phyloP scores from a whole-genome alignment of 148 eudicot species.

The Camellia granthamiana region DNA sequence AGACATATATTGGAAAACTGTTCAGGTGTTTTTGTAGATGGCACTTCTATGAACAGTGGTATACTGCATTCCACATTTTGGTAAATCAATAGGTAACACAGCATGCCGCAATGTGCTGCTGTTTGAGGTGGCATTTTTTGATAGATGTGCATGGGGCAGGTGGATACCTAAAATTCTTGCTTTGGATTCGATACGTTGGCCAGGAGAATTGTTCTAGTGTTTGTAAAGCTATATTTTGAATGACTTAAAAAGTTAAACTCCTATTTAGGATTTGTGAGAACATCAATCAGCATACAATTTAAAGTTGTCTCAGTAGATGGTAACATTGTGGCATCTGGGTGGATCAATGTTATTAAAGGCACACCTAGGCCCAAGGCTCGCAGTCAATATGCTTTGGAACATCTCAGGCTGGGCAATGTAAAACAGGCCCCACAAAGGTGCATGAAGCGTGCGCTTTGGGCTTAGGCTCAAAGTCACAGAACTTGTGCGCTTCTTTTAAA shows the following conservation, averaged over 20 bases:
- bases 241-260: background rate
- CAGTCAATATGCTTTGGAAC: no score
- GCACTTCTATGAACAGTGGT: background rate
- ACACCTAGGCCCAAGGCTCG: no score
- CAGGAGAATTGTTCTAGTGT: background rate
- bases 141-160: background rate
- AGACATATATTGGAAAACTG: background rate
- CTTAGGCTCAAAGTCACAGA: no score
- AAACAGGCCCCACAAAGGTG: no score
- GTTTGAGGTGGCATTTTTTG: constrained; percentile 1
- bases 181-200: background rate
- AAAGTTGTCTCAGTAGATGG: background rate
- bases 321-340: background rate
- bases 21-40: background rate
- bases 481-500: no score
- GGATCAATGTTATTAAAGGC: no score
- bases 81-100: background rate
- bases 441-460: no score
- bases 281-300: background rate
- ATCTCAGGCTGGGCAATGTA: no score
- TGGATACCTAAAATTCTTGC: background rate
- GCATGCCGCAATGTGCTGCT: background rate
- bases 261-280: background rate
- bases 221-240: background rate
- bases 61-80: background rate